Base-by-base conservation (phyloP, 495 filamentous ascomycete species). In the Neurospora intermedia region DNA sequence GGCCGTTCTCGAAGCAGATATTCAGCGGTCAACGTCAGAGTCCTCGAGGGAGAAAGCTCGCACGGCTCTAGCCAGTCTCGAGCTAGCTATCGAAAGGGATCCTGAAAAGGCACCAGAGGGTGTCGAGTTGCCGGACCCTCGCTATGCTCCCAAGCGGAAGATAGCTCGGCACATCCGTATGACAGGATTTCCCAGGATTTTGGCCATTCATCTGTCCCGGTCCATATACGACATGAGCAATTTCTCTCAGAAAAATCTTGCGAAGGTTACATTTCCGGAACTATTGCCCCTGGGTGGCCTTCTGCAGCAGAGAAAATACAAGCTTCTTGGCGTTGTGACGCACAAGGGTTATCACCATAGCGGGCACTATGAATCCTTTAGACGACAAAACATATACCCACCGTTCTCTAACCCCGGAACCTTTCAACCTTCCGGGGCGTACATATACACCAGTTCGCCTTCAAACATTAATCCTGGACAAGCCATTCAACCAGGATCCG, bases 341-440 rank as follows among this genome's bases (percentile, higher is more conserved):
- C 96, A 99, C 78, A 97, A 97, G 78, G 96, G 96, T 23, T 96
- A 92, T 73, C 96, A 99, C 82, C 90, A 97, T 76, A 97, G 93
- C 73, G 96, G 96, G 2, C 96, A 99, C 80, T 99, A 99, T 81
- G 96, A 99, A 80, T 93, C 94, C 2, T 98, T 98, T 82, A 88
- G 96, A 40, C 88, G 96, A n/a, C 97, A 98, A 80, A 89, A 90
- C 72, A 78, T 86, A 70, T 80, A 81, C 69, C 84, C 88, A 2
- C 93, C 94, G 0, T 98, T 89, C 76, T 93, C 93, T 0, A 98
- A 93, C 1, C 92, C 93, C 0, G 88, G 91, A 78, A 87, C 88
- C 0, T 93, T 94, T 81, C 89, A 91, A 66, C 83, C 87, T 8
- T 90, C 89, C 9, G 91, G 88, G 4, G 88, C 89, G 35, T 93